Evolutionary conservation across 148 eudicot species (phyloP).

Genomic region (Rhododendron molle): DNA sequence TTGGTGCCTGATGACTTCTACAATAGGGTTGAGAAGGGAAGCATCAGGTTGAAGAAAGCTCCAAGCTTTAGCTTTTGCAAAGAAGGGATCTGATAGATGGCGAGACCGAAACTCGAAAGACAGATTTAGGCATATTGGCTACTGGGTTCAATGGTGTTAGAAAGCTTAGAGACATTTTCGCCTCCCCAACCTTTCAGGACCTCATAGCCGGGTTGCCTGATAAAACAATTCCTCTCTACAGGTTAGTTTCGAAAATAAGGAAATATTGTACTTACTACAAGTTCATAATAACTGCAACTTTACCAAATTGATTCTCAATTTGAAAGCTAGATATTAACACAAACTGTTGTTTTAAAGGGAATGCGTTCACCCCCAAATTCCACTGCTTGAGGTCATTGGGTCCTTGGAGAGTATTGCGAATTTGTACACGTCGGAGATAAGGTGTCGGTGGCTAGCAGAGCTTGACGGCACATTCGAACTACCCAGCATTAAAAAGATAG

Average conservation of each 20-base stretch:
- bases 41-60: slow-evolving; percentile 46
- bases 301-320: not conserved
- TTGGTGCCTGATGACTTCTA: slow-evolving; percentile 43
- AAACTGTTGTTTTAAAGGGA: slow-evolving; percentile 31
- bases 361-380: slow-evolving; percentile 63
- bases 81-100: slow-evolving; percentile 42
- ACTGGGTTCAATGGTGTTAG: slow-evolving; percentile 57
- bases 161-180: slow-evolving; percentile 42
- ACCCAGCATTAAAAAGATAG: slow-evolving; percentile 62
- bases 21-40: slow-evolving; percentile 49
- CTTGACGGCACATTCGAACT: slow-evolving; percentile 49
- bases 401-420: slow-evolving; percentile 53
- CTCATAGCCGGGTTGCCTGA: slow-evolving; percentile 25
- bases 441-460: slow-evolving; percentile 57
- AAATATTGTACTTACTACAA: not conserved
- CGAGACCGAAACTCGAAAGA: slow-evolving; percentile 22
- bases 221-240: slow-evolving; percentile 37
- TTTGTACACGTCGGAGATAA: slow-evolving; percentile 49
- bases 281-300: not conserved
- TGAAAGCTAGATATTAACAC: not conserved
- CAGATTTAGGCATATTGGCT: slow-evolving; percentile 56
- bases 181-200: slow-evolving; percentile 29
- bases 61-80: slow-evolving; percentile 37
- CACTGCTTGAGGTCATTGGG: slow-evolving; percentile 63
- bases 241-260: slow-evolving; percentile 23